Percentiles rank a stretch among this genome's conserved stretches.
Conservation (phyloP, 2,329 filamentous ascomycete species). For the Hansfordia pulvinata region DNA sequence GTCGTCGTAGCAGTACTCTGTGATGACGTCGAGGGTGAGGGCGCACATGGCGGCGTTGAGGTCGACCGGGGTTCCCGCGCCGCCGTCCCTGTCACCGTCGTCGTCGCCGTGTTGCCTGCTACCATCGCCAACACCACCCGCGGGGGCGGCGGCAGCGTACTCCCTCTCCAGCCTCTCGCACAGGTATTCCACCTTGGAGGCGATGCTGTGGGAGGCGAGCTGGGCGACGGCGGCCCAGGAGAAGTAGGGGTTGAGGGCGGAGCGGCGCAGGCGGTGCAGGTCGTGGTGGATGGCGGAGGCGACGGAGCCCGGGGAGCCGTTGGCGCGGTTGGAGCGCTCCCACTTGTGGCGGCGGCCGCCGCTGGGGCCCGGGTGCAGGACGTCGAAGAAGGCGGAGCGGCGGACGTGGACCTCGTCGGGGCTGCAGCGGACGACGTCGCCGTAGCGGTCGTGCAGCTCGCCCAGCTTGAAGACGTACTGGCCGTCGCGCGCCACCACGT, state of each 20-base stretch:
- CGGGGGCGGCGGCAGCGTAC: no score
- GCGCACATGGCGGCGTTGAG: slow-evolving; percentile 9
- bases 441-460: slow-evolving; percentile 13
- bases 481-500: slow-evolving; percentile 19
- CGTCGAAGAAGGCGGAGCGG: slow-evolving; percentile 13
- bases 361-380: slow-evolving; percentile 10
- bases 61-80: slow-evolving; percentile 6
- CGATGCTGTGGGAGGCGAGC: slow-evolving; percentile 10
- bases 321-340: slow-evolving; percentile 7
- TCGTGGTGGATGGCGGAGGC: slow-evolving; percentile 9
- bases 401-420: slow-evolving; percentile 18
- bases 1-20: slow-evolving; percentile 14
- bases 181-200: slow-evolving; percentile 8
- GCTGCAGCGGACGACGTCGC: slow-evolving; percentile 11
- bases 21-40: slow-evolving; percentile 10
- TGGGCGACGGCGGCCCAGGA: slow-evolving; percentile 10
- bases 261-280: slow-evolving; percentile 10
- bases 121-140: no score
- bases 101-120: no score
- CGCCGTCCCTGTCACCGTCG: no score
- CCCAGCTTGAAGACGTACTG: slow-evolving; percentile 11
- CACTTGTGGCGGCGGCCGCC: slow-evolving; percentile 7
- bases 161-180: slow-evolving; percentile 9
- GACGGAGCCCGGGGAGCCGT: slow-evolving; percentile 6
- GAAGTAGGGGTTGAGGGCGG: slow-evolving; percentile 13